These are phyloP conservation scores for Ogataea zsoltii DNA, from an alignment of 805 yeast genomes.

Conservation along the genomic window DNA sequence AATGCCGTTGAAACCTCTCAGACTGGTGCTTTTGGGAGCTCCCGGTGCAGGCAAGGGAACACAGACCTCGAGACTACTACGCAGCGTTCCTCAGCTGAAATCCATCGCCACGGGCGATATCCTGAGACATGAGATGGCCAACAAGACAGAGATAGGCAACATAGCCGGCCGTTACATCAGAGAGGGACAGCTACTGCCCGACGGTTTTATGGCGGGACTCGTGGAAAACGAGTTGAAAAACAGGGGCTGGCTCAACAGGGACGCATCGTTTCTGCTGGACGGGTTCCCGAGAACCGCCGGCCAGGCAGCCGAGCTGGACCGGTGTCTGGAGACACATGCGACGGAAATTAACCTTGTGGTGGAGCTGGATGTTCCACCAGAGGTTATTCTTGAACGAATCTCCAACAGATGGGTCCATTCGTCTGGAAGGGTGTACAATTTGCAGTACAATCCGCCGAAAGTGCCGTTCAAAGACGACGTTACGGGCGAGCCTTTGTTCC, in stretches of 20 bases:
- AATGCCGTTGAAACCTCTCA: constrained; percentile 41
- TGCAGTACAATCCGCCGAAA: constrained; percentile 88
- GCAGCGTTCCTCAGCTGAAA: constrained; percentile 49
- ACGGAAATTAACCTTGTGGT: constrained; percentile 72
- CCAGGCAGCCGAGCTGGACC: constrained; percentile 67
- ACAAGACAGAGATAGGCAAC: constrained; percentile 53
- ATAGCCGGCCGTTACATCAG: constrained; percentile 57
- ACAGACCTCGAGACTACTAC: constrained; percentile 65
- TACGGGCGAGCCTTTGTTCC: constrained; percentile 82
- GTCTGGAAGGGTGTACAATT: constrained; percentile 84
- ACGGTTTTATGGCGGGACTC: constrained; percentile 60
- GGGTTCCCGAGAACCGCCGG: constrained; percentile 85
- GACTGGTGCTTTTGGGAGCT: constrained; percentile 81
- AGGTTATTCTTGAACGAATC: constrained; percentile 77
- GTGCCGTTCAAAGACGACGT: constrained; percentile 78
- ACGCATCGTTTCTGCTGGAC: constrained; percentile 73
- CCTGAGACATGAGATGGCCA: constrained; percentile 64
- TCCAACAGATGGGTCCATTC: constrained; percentile 86
- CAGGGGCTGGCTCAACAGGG: constrained; percentile 43
- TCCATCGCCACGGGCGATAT: constrained; percentile 85
- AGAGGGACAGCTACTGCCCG: constrained; percentile 74
- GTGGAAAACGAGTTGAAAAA: constrained; percentile 50
- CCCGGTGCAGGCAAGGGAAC: constrained; percentile 98
- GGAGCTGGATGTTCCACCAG: constrained; percentile 82
- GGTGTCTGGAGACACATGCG: constrained; percentile 37